Conservation (phyloP, 306 rosid species). For the Lathyrus aphaca region DNA sequence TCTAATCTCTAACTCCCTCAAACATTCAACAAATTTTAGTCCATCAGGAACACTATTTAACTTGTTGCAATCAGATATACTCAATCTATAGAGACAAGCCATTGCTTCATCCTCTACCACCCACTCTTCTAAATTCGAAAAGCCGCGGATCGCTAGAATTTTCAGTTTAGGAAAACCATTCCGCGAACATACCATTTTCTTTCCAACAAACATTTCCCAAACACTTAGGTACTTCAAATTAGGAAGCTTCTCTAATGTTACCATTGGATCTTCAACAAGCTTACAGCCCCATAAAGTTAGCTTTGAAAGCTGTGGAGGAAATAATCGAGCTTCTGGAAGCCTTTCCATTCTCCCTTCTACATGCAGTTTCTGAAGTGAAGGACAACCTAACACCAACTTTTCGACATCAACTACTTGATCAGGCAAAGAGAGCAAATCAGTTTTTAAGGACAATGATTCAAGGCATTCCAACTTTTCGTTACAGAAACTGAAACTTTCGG, state of each 20-base stretch:
- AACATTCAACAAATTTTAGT: constrained; percentile 32
- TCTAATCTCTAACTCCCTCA: constrained; percentile 47
- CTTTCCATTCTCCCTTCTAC: constrained; percentile 38
- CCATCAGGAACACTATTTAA: constrained; percentile 59
- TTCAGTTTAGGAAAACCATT: constrained; percentile 57
- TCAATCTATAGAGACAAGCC: constrained; percentile 38
- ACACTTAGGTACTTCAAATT: constrained; percentile 46
- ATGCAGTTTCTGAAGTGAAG: constrained; percentile 44
- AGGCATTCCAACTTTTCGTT: constrained; percentile 36
- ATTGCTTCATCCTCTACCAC: constrained; percentile 48
- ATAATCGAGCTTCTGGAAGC: background rate
- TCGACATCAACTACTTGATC: constrained; percentile 37
- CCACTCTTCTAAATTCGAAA: constrained; percentile 53
- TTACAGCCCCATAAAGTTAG: constrained; percentile 41
- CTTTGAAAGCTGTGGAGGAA: constrained; percentile 43
- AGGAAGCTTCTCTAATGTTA: constrained; percentile 47
- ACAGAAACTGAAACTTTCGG: constrained; percentile 40
- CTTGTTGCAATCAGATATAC: constrained; percentile 31
- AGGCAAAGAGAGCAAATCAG: constrained; percentile 51
- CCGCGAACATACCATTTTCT: constrained; percentile 43
- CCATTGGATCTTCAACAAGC: constrained; percentile 52
- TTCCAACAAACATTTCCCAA: constrained; percentile 47
- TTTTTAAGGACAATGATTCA: constrained; percentile 47
- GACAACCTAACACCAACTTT: constrained; percentile 49
- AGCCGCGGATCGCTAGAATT: constrained; percentile 33